A percentile compares a stretch with the other conserved stretches of the same genome.
Evolutionary conservation across 805 yeast species (phyloP).

Genomic region (Cyberlindnera subsufficiens): DNA sequence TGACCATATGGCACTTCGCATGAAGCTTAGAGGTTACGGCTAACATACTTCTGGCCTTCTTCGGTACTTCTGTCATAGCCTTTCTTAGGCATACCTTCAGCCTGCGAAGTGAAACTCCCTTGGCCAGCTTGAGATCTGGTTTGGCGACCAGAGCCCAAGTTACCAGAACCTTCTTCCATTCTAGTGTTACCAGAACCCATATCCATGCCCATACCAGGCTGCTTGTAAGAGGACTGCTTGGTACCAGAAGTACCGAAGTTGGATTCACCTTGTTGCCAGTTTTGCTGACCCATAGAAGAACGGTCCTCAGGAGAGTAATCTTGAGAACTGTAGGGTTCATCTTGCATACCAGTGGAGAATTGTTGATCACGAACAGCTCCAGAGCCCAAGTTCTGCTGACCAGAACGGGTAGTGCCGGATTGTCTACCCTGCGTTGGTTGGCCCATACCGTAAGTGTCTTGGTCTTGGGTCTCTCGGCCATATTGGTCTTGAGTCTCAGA

Average conservation of each 20-base stretch:
- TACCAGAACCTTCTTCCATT: constrained; percentile 1
- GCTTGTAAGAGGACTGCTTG: not conserved
- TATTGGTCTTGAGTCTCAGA: not conserved
- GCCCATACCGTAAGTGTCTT: constrained; percentile 2
- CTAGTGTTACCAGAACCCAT: too few species aligned
- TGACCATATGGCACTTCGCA: not conserved
- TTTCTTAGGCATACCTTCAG: constrained; percentile 18
- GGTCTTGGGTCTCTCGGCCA: not conserved
- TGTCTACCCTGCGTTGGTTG: not conserved
- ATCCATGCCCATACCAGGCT: not conserved
- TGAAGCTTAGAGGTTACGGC: constrained; percentile 18
- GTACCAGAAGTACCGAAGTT: not conserved
- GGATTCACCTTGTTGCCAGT: not conserved
- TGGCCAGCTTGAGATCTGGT: constrained; percentile 21
- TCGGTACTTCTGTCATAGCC: constrained; percentile 18
- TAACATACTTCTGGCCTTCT: constrained; percentile 22
- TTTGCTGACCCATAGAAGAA: not conserved
- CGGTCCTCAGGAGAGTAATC: not conserved
- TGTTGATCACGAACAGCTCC: constrained; percentile 16
- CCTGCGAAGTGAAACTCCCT: constrained; percentile 11
- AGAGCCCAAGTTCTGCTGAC: constrained; percentile 13
- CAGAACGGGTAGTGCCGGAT: constrained; percentile 9
- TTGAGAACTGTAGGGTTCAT: not conserved
- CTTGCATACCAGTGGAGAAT: constrained; percentile 10
- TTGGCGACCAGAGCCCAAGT: constrained; percentile 15